Evolutionary conservation across 179 eudicot genomes (phyloP).

Genomic region (Heliamphora pulchella): DNA sequence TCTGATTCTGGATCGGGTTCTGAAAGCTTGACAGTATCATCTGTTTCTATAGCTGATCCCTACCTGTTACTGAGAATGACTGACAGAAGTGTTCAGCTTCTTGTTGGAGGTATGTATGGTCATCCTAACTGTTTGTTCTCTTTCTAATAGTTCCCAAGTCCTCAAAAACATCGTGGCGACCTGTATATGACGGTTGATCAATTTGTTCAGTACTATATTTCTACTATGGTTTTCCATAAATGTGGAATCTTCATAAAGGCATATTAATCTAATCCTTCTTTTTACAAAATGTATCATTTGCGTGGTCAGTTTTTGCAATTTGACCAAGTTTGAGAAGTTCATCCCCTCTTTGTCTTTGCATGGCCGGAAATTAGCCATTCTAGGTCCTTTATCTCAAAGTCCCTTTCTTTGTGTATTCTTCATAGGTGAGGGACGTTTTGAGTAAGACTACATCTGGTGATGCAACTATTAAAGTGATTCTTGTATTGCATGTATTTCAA

Average conservation of each 20-base stretch:
- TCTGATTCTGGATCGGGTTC: conserved; percentile 59
- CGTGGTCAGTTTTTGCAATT: not conserved
- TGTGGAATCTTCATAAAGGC: not conserved
- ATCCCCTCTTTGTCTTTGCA: not conserved
- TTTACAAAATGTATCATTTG: not conserved
- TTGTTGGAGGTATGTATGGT: conserved; percentile 75
- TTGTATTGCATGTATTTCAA: not conserved
- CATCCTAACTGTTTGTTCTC: conserved; percentile 1
- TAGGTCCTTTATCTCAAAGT: not conserved
- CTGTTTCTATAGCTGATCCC: conserved; percentile 93
- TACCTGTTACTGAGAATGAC: conserved; percentile 80
- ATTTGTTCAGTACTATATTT: not conserved
- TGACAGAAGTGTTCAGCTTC: conserved; percentile 87
- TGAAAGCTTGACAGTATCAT: conserved; percentile 52
- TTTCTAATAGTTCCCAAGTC: not conserved
- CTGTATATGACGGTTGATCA: not conserved
- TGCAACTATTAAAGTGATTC: not conserved
- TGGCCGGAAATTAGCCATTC: not conserved
- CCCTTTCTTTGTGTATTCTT: not conserved
- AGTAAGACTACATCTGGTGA: not conserved
- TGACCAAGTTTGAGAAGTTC: not conserved
- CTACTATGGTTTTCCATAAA: not conserved
- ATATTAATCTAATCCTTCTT: not conserved
- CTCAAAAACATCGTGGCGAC: not conserved
- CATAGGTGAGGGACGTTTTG: not conserved